These are phyloP conservation scores for Solanum dulcamara DNA, from an alignment of 257 asterid species.

Conservation along the genomic window DNA sequence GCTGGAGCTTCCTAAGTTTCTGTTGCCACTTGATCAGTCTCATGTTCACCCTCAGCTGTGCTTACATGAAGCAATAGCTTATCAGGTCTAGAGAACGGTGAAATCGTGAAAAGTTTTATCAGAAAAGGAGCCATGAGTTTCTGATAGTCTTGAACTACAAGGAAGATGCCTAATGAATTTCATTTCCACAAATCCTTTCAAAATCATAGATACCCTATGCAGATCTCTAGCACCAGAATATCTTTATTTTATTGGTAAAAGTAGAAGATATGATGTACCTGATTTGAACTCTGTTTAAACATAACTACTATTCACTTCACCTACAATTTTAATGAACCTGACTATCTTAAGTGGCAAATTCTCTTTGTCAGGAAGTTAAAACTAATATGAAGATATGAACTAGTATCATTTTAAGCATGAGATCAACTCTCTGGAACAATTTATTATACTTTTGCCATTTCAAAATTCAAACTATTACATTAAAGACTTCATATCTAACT, in stretches of 20 bases:
- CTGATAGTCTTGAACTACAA: neutral
- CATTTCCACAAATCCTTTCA: neutral
- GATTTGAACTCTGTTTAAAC: neutral
- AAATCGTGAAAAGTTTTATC: neutral
- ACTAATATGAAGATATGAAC: neutral
- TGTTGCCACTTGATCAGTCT: neutral
- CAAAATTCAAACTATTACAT: neutral
- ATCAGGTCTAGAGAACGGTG: neutral
- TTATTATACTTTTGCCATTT: neutral
- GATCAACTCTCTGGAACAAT: neutral
- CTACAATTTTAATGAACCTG: neutral
- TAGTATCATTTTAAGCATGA: neutral
- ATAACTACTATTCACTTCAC: neutral
- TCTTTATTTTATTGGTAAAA: neutral
- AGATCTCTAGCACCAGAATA: neutral
- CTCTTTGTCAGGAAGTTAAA: neutral
- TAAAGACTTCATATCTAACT: neutral
- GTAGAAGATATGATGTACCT: neutral
- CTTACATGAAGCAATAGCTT: neutral
- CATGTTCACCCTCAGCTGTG: neutral
- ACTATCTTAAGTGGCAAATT: neutral
- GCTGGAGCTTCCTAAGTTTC: neutral
- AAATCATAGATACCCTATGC: neutral
- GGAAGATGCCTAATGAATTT: neutral
- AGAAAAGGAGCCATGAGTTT: neutral